Evolutionary conservation across 768 basidiomycete species (phyloP).

Genomic region (Termitomyces sp.): DNA sequence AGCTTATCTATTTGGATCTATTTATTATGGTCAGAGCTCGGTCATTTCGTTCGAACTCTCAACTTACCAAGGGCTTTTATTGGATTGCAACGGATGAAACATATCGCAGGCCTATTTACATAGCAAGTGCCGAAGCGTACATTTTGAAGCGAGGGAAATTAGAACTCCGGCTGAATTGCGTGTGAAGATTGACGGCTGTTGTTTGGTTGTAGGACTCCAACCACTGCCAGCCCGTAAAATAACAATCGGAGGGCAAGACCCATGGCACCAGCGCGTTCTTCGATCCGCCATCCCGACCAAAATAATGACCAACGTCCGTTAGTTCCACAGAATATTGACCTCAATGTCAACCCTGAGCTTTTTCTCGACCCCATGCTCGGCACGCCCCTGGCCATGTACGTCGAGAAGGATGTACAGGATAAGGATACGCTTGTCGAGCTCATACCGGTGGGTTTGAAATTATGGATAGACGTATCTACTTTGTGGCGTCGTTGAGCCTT

Average conservation of each 20-base stretch:
- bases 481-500: not conserved
- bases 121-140: not conserved
- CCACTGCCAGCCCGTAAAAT: slow-evolving; percentile 34
- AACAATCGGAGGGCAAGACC: slow-evolving; percentile 46
- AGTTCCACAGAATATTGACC: slow-evolving; percentile 24
- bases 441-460: slow-evolving; percentile 49
- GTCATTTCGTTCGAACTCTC: not conserved
- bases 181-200: slow-evolving; percentile 15
- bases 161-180: slow-evolving; percentile 18
- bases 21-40: not conserved
- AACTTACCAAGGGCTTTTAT: not conserved
- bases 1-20: not conserved
- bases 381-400: slow-evolving; percentile 64
- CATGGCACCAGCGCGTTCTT: slow-evolving; percentile 77
- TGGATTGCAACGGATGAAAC: too few species aligned
- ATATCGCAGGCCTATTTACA: not conserved
- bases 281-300: slow-evolving; percentile 41
- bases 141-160: not conserved
- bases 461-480: not conserved
- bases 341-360: slow-evolving; percentile 39
- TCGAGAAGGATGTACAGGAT: slow-evolving; percentile 77
- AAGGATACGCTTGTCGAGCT: slow-evolving; percentile 57
- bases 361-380: slow-evolving; percentile 85
- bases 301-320: slow-evolving; percentile 27
- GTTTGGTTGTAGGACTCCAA: slow-evolving; percentile 37